Evolutionary conservation across 805 yeast genomes (phyloP).

Genomic region (Hanseniaspora taiwanica): DNA sequence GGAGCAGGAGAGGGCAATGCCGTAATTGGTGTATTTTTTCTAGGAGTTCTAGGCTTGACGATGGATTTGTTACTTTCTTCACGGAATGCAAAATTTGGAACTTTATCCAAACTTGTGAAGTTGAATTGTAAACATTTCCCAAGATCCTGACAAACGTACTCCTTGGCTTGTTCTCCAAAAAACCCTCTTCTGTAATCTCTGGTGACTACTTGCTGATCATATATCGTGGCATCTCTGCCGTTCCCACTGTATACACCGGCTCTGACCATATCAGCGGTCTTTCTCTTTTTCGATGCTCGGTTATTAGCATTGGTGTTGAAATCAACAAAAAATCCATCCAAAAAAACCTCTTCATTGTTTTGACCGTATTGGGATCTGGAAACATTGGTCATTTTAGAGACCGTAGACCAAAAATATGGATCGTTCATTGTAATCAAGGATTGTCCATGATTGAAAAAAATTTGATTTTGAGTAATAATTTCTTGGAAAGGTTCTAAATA

Average conservation of each 20-base stretch:
- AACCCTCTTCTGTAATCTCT: background rate
- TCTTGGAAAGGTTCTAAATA: background rate
- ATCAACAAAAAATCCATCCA: background rate
- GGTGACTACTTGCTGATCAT: background rate
- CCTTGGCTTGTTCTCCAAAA: background rate
- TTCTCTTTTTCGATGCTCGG: background rate
- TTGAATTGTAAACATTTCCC: background rate
- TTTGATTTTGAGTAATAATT: background rate
- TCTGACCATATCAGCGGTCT: background rate
- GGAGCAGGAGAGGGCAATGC: too few species aligned
- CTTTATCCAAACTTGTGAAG: background rate
- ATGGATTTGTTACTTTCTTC: background rate
- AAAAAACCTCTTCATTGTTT: background rate
- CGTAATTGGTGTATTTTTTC: too few species aligned
- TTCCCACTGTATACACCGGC: background rate
- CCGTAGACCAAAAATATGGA: background rate
- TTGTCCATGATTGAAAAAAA: background rate
- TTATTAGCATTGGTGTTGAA: constrained; percentile 1
- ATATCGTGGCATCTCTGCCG: background rate
- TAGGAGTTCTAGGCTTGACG: too few species aligned
- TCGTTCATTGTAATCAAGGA: background rate
- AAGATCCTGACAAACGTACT: background rate
- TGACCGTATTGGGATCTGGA: background rate
- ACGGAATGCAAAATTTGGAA: background rate
- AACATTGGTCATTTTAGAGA: background rate